Evolutionary conservation across 768 basidiomycete genomes (phyloP).

Genomic region (Asterophora lycoperdoides): DNA sequence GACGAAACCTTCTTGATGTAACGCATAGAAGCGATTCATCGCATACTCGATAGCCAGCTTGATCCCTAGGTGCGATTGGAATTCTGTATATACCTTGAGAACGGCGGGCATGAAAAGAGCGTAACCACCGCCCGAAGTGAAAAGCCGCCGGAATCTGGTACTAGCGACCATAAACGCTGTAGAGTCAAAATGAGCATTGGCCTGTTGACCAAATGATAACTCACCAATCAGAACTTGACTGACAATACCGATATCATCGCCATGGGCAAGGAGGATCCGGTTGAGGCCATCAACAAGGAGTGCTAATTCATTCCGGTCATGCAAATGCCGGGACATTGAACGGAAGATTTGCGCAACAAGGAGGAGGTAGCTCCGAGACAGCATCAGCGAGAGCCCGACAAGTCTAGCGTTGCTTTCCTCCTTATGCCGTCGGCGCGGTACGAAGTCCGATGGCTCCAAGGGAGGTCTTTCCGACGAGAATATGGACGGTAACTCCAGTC

Average conservation of each 20-base stretch:
- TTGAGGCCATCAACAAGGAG: slow-evolving; percentile 68
- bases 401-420: slow-evolving; percentile 21
- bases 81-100: slow-evolving; percentile 65
- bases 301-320: slow-evolving; percentile 63
- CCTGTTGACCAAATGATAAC: slow-evolving; percentile 16
- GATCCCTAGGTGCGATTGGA: slow-evolving; percentile 52
- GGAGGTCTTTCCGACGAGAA: slow-evolving; percentile 18
- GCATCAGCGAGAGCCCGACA: slow-evolving; percentile 49
- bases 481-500: slow-evolving; percentile 54
- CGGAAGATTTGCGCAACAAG: slow-evolving; percentile 68
- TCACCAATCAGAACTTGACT: slow-evolving; percentile 68
- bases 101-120: slow-evolving; percentile 71
- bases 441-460: slow-evolving; percentile 44
- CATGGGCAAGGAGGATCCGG: slow-evolving; percentile 61
- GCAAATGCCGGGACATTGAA: slow-evolving; percentile 67
- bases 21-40: slow-evolving; percentile 64
- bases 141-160: slow-evolving; percentile 72
- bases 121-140: slow-evolving; percentile 68
- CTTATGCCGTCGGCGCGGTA: slow-evolving; percentile 31
- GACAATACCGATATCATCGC: slow-evolving; percentile 75
- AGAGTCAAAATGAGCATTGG: slow-evolving; percentile 5
- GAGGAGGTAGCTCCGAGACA: slow-evolving; percentile 66
- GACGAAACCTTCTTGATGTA: slow-evolving; percentile 68
- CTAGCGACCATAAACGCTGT: slow-evolving; percentile 70
- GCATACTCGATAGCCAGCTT: slow-evolving; percentile 68